Percentiles rank a stretch among this genome's conserved stretches.
phyloP scores from a whole-genome alignment of 106 monocot genomes.

The Gastrodia elata region DNA sequence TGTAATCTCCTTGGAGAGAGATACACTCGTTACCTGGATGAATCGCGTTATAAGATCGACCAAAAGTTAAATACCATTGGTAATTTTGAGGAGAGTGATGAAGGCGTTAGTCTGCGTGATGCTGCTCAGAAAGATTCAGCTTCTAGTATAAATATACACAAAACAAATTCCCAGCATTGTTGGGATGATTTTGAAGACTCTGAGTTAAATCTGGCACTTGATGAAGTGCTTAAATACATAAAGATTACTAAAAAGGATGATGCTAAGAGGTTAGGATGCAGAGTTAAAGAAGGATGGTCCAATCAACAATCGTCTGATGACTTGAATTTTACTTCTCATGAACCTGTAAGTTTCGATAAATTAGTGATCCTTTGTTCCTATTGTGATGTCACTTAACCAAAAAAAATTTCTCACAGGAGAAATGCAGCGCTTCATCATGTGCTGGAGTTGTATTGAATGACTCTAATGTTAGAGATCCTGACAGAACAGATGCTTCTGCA shows the following conservation, averaged over 20 bases:
- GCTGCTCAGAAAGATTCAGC: slow-evolving; percentile 7
- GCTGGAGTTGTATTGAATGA: slow-evolving; percentile 9
- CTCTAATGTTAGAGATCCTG: slow-evolving; percentile 7
- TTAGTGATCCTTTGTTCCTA: background rate
- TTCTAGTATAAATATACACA: slow-evolving; percentile 8
- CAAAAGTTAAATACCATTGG: background rate
- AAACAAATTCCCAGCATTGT: slow-evolving; percentile 9
- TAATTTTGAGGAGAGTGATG: background rate
- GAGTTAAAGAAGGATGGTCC: slow-evolving; percentile 22
- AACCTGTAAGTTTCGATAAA: slow-evolving; percentile 19
- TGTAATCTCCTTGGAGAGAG: slow-evolving; percentile 66
- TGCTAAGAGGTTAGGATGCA: slow-evolving; percentile 17
- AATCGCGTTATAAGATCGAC: slow-evolving; percentile 9
- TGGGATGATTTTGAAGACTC: slow-evolving; percentile 89
- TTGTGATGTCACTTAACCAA: background rate
- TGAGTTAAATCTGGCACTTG: slow-evolving; percentile 51
- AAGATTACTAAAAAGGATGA: slow-evolving; percentile 33
- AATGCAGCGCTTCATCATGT: slow-evolving; percentile 10
- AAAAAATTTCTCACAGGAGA: slow-evolving; percentile 11
- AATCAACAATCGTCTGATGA: slow-evolving; percentile 11
- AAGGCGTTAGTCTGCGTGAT: slow-evolving; percentile 1
- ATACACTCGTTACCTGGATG: slow-evolving; percentile 30
- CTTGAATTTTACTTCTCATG: slow-evolving; percentile 14
- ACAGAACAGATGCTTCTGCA: background rate
- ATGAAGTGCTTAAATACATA: slow-evolving; percentile 67